A percentile compares a stretch with the other conserved stretches of the same genome.
phyloP scores from a whole-genome alignment of 2,329 filamentous ascomycete genomes.

The Colletotrichum theobromicola region DNA sequence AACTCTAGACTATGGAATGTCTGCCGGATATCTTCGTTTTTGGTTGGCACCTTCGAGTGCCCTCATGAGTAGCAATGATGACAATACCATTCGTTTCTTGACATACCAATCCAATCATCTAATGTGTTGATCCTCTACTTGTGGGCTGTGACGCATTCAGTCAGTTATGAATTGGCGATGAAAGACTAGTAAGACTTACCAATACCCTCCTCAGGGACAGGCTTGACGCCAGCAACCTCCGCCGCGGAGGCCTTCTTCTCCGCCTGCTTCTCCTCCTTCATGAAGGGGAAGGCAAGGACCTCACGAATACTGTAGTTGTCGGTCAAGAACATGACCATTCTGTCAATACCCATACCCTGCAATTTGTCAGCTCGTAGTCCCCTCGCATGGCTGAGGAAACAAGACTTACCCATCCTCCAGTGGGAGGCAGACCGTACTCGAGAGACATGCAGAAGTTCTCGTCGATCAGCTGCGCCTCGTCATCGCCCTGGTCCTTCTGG shows the following conservation, averaged over 20 bases:
- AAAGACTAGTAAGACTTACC: constrained; percentile 6
- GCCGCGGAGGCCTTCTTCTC: constrained; percentile 62
- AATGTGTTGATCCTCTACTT: constrained; percentile 12
- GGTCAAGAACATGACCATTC: constrained; percentile 93
- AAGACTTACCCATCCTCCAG: constrained; percentile 74
- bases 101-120: neutral
- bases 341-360: constrained; percentile 87
- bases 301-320: constrained; percentile 94
- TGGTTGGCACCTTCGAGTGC: neutral
- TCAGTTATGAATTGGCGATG: neutral
- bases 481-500: constrained; percentile 96
- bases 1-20: constrained; percentile 23
- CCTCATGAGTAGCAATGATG: neutral
- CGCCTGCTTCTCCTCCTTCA: constrained; percentile 78
- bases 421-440: constrained; percentile 81
- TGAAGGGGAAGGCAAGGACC: constrained; percentile 95
- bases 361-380: neutral
- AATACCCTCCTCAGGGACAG: constrained; percentile 65
- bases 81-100: constrained; percentile 6
- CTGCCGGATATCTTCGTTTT: constrained; percentile 12
- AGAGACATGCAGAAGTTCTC: constrained; percentile 93
- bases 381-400: accelerated
- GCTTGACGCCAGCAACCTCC: constrained; percentile 66
- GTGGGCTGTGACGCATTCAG: constrained; percentile 10
- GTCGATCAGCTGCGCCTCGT: constrained; percentile 94